These are phyloP conservation scores for Phytophthora podocarpi DNA, from an alignment of 352 stramenopile species.

Conservation along the genomic window DNA sequence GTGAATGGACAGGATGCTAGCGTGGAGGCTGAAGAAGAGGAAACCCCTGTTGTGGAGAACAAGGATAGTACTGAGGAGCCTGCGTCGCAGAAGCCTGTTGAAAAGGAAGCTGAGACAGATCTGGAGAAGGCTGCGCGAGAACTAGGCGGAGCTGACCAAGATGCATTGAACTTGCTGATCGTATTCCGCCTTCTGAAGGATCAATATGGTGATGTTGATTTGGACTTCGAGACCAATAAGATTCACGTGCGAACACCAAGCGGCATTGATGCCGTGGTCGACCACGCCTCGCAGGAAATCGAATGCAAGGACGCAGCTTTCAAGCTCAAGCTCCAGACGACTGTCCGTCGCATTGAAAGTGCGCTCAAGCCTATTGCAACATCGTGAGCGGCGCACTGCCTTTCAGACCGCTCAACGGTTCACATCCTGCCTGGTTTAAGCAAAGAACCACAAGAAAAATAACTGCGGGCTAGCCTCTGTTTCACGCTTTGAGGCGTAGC, in stretches of 20 bases:
- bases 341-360: slow-evolving; percentile 66
- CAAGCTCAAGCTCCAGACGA: slow-evolving; percentile 71
- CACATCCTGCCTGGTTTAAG: background rate
- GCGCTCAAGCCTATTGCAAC: slow-evolving; percentile 70
- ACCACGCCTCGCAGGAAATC: slow-evolving; percentile 64
- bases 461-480: background rate
- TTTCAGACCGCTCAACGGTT: no score
- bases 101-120: slow-evolving; percentile 31
- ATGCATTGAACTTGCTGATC: slow-evolving; percentile 84
- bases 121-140: slow-evolving; percentile 66
- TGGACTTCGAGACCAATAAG: slow-evolving; percentile 90
- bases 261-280: slow-evolving; percentile 64
- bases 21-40: slow-evolving; percentile 26
- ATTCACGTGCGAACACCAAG: slow-evolving; percentile 87
- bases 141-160: slow-evolving; percentile 73
- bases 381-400: slow-evolving; percentile 25
- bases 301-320: slow-evolving; percentile 77
- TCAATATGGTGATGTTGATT: slow-evolving; percentile 84
- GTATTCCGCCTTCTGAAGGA: slow-evolving; percentile 86
- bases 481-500: slow-evolving; percentile 11
- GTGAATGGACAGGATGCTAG: slow-evolving; percentile 2
- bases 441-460: background rate
- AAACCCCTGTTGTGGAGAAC: slow-evolving; percentile 17
- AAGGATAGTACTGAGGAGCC: slow-evolving; percentile 17
- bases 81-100: slow-evolving; percentile 16